These are phyloP conservation scores for Cucurbita moschata DNA, from an alignment of 306 rosid genomes.

Conservation along the genomic window DNA sequence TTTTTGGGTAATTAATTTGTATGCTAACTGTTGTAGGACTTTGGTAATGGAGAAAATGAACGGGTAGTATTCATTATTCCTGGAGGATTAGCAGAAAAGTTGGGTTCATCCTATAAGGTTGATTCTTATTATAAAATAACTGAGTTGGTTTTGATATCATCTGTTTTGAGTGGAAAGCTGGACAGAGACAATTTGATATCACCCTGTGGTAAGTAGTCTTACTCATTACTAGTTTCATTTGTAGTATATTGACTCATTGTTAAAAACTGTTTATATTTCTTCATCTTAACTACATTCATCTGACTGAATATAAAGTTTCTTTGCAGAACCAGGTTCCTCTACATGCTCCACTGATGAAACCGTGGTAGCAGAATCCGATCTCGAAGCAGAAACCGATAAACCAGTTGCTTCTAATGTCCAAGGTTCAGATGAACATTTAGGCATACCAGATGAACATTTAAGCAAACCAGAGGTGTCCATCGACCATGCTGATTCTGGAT, in stretches of 20 bases:
- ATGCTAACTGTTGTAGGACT: slow-evolving; percentile 30
- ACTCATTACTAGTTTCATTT: background rate
- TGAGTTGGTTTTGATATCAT: slow-evolving; percentile 48
- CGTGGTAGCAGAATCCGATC: slow-evolving; percentile 71
- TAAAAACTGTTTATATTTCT: background rate
- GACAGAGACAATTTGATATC: slow-evolving; percentile 51
- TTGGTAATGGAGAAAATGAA: slow-evolving; percentile 35
- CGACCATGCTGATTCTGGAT: slow-evolving; percentile 9
- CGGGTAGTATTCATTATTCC: slow-evolving; percentile 53
- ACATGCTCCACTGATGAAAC: slow-evolving; percentile 90
- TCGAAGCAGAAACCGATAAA: slow-evolving; percentile 55
- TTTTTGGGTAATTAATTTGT: slow-evolving; percentile 2
- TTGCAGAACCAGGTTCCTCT: slow-evolving; percentile 72
- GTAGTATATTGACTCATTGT: background rate
- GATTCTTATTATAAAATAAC: slow-evolving; percentile 36
- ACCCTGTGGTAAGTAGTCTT: slow-evolving; percentile 46
- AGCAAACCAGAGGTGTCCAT: slow-evolving; percentile 12
- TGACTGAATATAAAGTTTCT: background rate
- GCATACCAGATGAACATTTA: slow-evolving; percentile 14
- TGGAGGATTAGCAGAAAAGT: slow-evolving; percentile 29
- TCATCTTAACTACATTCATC: background rate
- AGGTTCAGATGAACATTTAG: slow-evolving; percentile 13
- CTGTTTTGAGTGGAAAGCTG: slow-evolving; percentile 56
- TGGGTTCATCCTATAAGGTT: slow-evolving; percentile 27
- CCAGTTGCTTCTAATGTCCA: slow-evolving; percentile 23